Evolutionary conservation across 129 eudicot species (phyloP).

Genomic region (Centrapalus pauciflorus): DNA sequence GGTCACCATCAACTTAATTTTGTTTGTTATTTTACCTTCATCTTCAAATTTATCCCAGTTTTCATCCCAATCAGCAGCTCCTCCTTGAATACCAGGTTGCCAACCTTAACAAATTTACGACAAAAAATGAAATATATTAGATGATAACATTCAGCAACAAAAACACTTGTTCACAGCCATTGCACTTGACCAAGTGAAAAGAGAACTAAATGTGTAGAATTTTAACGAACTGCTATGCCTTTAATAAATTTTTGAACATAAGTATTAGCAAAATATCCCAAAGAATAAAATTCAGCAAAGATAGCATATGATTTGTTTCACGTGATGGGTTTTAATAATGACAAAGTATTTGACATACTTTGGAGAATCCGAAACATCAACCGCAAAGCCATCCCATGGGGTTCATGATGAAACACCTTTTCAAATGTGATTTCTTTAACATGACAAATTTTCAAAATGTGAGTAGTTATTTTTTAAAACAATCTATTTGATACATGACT

Average conservation of each 20-base stretch:
- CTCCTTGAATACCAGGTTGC: conserved; percentile 82
- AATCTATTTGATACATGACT: background rate
- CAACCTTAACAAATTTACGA: conserved; percentile 50
- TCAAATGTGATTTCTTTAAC: background rate
- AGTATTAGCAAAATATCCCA: background rate
- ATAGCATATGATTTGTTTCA: too few relatives aligned
- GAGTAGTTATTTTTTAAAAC: background rate
- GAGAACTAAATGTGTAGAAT: too few relatives aligned
- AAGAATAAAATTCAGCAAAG: background rate
- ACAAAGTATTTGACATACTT: background rate
- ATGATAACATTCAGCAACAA: background rate
- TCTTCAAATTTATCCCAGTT: conserved; percentile 87
- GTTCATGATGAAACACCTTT: too few relatives aligned
- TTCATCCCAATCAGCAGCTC: conserved; percentile 95
- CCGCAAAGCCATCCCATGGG: too few relatives aligned
- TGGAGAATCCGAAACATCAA: too few relatives aligned
- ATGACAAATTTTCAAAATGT: background rate
- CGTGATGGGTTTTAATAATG: background rate
- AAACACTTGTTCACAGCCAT: background rate
- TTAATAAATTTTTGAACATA: too few relatives aligned
- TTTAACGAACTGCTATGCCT: too few relatives aligned
- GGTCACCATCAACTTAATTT: background rate
- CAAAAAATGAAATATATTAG: background rate
- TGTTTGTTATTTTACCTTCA: conserved; percentile 46
- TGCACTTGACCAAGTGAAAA: background rate